Evolutionary conservation across 2,329 filamentous ascomycete genomes (phyloP).

Genomic region (Ophiostoma sp.): DNA sequence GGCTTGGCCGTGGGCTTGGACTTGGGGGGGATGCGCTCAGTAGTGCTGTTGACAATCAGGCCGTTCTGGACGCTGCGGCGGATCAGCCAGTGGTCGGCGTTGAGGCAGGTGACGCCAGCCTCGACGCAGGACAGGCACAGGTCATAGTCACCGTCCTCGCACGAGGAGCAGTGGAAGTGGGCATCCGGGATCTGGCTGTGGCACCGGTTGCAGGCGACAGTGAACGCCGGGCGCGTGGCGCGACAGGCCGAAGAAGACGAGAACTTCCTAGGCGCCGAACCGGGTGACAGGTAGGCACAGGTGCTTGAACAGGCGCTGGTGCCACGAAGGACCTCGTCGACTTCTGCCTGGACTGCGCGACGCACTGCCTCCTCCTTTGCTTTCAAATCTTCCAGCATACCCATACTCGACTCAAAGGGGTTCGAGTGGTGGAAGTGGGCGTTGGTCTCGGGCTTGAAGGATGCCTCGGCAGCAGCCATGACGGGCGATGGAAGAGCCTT

Average conservation of each 20-base stretch:
- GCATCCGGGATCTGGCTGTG: constrained; percentile 68
- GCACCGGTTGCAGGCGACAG: constrained; percentile 92
- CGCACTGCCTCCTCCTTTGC: no score
- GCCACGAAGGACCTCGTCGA: no score
- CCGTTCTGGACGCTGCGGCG: constrained; percentile 80
- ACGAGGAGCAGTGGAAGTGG: constrained; percentile 93
- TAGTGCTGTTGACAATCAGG: constrained; percentile 75
- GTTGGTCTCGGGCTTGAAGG: no score
- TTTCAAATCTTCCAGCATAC: no score
- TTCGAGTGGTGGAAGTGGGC: no score
- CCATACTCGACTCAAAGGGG: no score
- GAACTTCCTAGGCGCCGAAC: no score
- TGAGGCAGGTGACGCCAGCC: constrained; percentile 69
- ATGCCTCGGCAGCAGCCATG: no score
- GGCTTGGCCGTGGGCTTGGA: constrained; percentile 15
- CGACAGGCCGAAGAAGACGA: background rate
- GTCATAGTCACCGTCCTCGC: constrained; percentile 90
- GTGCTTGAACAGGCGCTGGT: no score
- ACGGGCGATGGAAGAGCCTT: no score
- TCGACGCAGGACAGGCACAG: constrained; percentile 77
- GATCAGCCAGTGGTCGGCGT: constrained; percentile 84
- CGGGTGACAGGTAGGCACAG: background rate
- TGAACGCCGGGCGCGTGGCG: constrained; percentile 46
- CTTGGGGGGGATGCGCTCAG: constrained; percentile 70
- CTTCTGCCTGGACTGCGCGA: no score